phyloP scores from a whole-genome alignment of 169 alveolate genomes.

The Eimeria brunetti region DNA sequence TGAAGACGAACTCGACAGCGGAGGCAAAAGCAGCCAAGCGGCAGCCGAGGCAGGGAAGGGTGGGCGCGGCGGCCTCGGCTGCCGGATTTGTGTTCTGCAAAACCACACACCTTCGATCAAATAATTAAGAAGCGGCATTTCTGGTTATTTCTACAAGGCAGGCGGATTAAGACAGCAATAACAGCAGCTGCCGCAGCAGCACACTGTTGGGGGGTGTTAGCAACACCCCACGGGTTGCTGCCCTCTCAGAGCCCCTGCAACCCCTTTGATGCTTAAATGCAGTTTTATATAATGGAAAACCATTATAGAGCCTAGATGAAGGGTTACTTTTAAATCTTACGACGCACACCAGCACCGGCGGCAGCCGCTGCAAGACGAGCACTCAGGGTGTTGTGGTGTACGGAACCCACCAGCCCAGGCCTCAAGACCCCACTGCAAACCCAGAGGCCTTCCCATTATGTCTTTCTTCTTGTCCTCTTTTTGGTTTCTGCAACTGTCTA shows the following conservation, averaged over 20 bases:
- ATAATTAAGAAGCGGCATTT: neutral
- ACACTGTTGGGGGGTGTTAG: neutral
- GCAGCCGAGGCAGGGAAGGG: no score
- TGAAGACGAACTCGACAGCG: no score
- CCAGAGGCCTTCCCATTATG: neutral
- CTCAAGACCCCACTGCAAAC: neutral
- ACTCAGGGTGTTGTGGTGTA: neutral
- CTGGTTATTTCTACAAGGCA: neutral
- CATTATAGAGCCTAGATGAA: neutral
- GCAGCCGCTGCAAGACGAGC: conserved; percentile 1
- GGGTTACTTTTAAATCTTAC: neutral
- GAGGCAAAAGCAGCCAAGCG: no score
- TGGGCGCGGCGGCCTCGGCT: no score
- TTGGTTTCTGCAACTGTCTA: neutral
- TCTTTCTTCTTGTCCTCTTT: neutral
- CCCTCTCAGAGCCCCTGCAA: neutral
- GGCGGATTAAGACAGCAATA: neutral
- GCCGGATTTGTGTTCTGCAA: no score
- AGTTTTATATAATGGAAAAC: neutral
- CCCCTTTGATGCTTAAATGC: neutral
- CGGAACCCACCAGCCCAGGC: conserved; percentile 9
- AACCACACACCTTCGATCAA: no score
- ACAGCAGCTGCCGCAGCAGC: neutral
- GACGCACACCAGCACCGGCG: neutral
- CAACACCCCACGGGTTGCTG: conserved; percentile 7